phyloP scores from a whole-genome alignment of 306 rosid genomes.

The Corylus heterophylla region DNA sequence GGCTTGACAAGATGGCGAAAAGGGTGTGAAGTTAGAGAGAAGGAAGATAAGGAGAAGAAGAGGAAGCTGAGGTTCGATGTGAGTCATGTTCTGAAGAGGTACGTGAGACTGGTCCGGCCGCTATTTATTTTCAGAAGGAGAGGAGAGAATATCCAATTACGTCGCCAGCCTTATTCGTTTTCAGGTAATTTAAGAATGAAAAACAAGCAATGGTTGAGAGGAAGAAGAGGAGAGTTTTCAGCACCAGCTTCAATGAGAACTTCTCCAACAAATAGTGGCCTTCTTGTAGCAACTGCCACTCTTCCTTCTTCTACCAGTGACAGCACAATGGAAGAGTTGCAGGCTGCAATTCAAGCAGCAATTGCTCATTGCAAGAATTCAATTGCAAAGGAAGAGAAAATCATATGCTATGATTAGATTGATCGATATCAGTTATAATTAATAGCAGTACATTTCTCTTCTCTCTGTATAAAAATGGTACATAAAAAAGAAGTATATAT shows the following conservation, averaged over 20 bases:
- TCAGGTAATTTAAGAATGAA: conserved; percentile 63
- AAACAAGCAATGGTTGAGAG: conserved; percentile 50
- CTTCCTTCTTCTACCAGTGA: conserved; percentile 56
- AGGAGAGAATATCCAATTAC: conserved; percentile 48
- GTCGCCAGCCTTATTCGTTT: conserved; percentile 58
- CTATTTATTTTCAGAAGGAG: conserved; percentile 45
- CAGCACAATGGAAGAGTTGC: conserved; percentile 96
- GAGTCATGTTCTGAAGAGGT: conserved; percentile 61
- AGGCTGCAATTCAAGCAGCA: conserved; percentile 98
- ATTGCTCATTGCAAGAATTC: conserved; percentile 99
- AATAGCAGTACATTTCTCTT: conserved; percentile 21
- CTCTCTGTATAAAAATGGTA: conserved; percentile 19
- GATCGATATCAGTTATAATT: not conserved
- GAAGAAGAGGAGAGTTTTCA: conserved; percentile 72
- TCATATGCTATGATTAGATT: conserved; percentile 33
- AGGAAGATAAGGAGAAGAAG: conserved; percentile 44
- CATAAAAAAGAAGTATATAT: conserved; percentile 26
- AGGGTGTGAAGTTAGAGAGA: conserved; percentile 41
- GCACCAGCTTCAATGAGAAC: conserved; percentile 98
- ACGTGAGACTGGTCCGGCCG: conserved; percentile 59
- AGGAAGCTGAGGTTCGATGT: conserved; percentile 47
- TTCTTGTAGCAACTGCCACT: conserved; percentile 51
- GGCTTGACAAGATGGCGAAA: conserved; percentile 53
- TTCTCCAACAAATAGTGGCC: conserved; percentile 88
- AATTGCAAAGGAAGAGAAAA: conserved; percentile 60